Evolutionary conservation across 345 rosid species (phyloP).

Genomic region (Pugionium dolabratum): DNA sequence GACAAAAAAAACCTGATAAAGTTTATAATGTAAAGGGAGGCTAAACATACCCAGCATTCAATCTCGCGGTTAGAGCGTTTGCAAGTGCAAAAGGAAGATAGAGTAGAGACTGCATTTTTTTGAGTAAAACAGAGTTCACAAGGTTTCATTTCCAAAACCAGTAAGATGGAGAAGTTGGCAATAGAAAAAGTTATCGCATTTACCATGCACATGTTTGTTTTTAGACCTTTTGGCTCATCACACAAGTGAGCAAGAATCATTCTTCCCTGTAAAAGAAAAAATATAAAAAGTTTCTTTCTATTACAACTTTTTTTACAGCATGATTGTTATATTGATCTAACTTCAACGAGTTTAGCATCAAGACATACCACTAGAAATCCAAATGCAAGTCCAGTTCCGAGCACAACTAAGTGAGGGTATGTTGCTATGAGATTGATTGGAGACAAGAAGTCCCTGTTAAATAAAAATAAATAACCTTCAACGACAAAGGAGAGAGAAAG

Average conservation of each 20-base stretch:
- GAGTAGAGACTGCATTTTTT: slow-evolving; percentile 67
- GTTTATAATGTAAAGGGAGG: slow-evolving; percentile 14
- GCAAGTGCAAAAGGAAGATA: slow-evolving; percentile 96
- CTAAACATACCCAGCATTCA: slow-evolving; percentile 84
- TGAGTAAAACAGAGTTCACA: background rate
- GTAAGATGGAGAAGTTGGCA: slow-evolving; percentile 4
- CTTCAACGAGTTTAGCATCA: slow-evolving; percentile 4
- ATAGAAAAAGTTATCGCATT: slow-evolving; percentile 12
- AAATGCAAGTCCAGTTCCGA: slow-evolving; percentile 98
- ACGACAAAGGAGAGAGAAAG: background rate
- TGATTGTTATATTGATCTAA: background rate
- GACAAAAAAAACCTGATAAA: background rate
- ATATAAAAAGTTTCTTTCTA: background rate
- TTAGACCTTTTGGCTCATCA: slow-evolving; percentile 97
- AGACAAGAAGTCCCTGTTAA: slow-evolving; percentile 49
- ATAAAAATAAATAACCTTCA: background rate
- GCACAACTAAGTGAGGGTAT: slow-evolving; percentile 83
- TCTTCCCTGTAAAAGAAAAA: slow-evolving; percentile 73
- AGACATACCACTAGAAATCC: slow-evolving; percentile 95
- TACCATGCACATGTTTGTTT: slow-evolving; percentile 99
- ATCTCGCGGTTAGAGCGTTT: slow-evolving; percentile 82
- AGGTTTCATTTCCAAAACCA: background rate
- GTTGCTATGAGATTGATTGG: slow-evolving; percentile 73
- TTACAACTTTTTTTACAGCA: background rate
- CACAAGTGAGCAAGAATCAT: slow-evolving; percentile 99